A percentile compares a stretch with the other conserved stretches of the same genome.
phyloP scores from a whole-genome alignment of 164 flowering plant genomes.

The Aristolochia fimbriata region DNA sequence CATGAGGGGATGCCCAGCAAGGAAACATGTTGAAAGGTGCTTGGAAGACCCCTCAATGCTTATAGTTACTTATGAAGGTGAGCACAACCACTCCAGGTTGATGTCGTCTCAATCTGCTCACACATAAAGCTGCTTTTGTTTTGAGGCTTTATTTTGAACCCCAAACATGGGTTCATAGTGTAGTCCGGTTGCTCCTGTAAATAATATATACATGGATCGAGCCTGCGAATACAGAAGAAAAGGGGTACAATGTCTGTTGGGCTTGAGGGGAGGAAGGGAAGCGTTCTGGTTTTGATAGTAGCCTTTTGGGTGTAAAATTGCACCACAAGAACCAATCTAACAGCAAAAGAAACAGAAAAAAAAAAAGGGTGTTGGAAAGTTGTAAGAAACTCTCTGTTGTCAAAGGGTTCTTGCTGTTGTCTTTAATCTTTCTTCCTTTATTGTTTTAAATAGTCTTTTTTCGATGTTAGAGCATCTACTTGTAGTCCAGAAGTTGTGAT shows the following conservation, averaged over 20 bases:
- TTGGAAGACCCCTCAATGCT: conserved; percentile 87
- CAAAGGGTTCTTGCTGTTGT: too few relatives aligned
- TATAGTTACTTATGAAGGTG: conserved; percentile 84
- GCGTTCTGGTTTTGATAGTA: conserved; percentile 9
- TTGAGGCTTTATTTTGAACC: background rate
- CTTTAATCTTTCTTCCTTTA: too few relatives aligned
- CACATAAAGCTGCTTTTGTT: conserved; percentile 16
- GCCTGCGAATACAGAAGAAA: conserved; percentile 11
- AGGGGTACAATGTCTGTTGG: conserved; percentile 1
- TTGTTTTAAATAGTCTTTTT: too few relatives aligned
- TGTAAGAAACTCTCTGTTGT: too few relatives aligned
- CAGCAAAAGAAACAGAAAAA: too few relatives aligned
- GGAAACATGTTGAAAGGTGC: conserved; percentile 94
- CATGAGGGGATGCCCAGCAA: conserved; percentile 92
- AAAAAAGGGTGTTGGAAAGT: too few relatives aligned
- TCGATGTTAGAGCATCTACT: too few relatives aligned
- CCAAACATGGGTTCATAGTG: background rate
- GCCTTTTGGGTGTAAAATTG: conserved; percentile 5
- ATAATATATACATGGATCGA: conserved; percentile 18
- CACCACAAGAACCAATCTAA: too few relatives aligned
- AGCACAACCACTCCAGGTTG: conserved; percentile 74
- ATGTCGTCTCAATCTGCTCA: conserved; percentile 47
- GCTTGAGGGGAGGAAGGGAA: conserved; percentile 4
- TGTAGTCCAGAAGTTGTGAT: too few relatives aligned
- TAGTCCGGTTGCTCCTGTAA: conserved; percentile 6